Evolutionary conservation across 306 rosid species (phyloP).

Genomic region (Glycine tomentella): DNA sequence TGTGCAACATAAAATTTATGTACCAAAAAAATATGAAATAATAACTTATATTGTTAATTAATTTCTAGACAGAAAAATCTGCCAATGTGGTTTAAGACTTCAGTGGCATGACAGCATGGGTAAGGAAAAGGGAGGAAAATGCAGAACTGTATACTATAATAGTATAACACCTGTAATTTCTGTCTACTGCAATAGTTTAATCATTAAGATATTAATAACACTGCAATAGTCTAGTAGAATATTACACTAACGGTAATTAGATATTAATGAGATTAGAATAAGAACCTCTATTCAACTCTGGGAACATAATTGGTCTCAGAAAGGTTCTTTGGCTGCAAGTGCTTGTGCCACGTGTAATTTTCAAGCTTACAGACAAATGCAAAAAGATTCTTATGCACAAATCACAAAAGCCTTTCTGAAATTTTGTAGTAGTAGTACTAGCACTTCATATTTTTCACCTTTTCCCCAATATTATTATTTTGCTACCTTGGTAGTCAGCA

Average conservation of each 20-base stretch:
- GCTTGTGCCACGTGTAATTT: conserved; percentile 37
- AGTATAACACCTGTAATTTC: not conserved
- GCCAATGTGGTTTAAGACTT: conserved; percentile 1
- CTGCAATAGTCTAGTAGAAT: not conserved
- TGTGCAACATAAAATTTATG: too few relatives aligned
- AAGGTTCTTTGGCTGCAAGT: conserved; percentile 32
- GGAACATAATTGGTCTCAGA: conserved; percentile 5
- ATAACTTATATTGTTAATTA: not conserved
- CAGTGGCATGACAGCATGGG: not conserved
- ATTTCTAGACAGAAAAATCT: conserved; percentile 16
- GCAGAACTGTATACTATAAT: not conserved
- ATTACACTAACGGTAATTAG: conserved; percentile 10
- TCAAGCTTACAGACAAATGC: conserved; percentile 38
- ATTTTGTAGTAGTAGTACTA: conserved; percentile 1
- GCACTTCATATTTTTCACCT: conserved; percentile 25
- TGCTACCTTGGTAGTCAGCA: conserved; percentile 44
- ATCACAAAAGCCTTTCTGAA: conserved; percentile 27
- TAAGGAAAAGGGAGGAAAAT: not conserved
- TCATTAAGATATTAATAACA: too few relatives aligned
- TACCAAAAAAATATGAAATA: too few relatives aligned
- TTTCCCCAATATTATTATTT: conserved; percentile 39
- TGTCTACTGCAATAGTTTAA: not conserved
- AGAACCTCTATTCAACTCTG: conserved; percentile 5
- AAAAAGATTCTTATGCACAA: conserved; percentile 46
- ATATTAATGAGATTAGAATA: not conserved